Evolutionary conservation across 805 yeast species (phyloP).

Genomic region (Sungouiozyma intestinalis): DNA sequence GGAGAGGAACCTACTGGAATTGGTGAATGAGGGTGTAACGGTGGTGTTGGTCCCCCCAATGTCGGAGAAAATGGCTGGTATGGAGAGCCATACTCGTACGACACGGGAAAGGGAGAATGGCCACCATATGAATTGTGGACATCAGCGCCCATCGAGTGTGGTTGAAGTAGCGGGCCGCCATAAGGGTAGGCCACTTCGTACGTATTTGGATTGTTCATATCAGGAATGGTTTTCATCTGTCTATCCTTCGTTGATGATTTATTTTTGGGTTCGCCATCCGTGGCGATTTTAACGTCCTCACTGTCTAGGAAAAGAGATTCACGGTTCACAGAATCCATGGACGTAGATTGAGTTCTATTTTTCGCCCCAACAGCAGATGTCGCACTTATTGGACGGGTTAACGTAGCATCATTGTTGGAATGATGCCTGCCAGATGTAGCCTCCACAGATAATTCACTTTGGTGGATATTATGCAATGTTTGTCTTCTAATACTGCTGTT

Average conservation of each 20-base stretch:
- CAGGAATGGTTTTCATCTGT: constrained; percentile 1
- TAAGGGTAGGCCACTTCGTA: constrained; percentile 28
- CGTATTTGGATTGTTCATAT: constrained; percentile 10
- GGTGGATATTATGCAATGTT: constrained; percentile 25
- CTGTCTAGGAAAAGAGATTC: constrained; percentile 7
- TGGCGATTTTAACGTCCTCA: not conserved
- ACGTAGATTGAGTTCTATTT: constrained; percentile 24
- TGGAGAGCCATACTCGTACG: constrained; percentile 25
- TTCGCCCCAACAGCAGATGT: constrained; percentile 8
- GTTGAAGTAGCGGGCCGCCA: constrained; percentile 25
- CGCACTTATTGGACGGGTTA: constrained; percentile 3
- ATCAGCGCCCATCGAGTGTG: constrained; percentile 22
- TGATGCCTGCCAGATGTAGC: constrained; percentile 2
- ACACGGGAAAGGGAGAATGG: constrained; percentile 25
- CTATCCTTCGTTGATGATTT: constrained; percentile 4
- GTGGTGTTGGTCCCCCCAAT: constrained; percentile 18
- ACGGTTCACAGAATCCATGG: constrained; percentile 14
- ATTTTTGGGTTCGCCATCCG: constrained; percentile 8
- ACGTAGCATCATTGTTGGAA: not conserved
- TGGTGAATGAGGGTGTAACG: constrained; percentile 16
- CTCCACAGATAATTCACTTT: constrained; percentile 11
- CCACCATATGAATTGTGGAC: constrained; percentile 15
- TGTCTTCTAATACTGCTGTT: constrained; percentile 24
- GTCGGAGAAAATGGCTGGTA: constrained; percentile 27
- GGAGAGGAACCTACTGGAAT: constrained; percentile 13